phyloP scores from a whole-genome alignment of 2,329 filamentous ascomycete genomes.

The Cephalotrichum gorgonifer region DNA sequence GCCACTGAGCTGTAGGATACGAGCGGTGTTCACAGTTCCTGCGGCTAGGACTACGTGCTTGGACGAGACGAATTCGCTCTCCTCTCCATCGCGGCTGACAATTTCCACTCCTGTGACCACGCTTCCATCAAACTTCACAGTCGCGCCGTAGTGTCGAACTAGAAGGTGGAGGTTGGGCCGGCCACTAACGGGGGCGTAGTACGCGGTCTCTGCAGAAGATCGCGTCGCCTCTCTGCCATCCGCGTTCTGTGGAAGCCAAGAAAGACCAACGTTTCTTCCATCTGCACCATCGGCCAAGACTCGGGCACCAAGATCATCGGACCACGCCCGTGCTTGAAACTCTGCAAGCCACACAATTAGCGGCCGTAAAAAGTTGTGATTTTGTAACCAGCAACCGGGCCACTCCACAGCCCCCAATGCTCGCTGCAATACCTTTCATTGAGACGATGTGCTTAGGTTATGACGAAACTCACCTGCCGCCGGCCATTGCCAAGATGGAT shows the following conservation, averaged over 20 bases:
- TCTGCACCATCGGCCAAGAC: slow-evolving; percentile 16
- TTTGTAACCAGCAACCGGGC: too few relatives aligned
- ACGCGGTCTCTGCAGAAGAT: slow-evolving; percentile 16
- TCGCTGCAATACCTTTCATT: too few relatives aligned
- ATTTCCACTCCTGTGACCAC: slow-evolving; percentile 26
- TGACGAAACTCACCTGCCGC: neutral
- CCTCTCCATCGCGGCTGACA: slow-evolving; percentile 3
- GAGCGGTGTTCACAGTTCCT: slow-evolving; percentile 44
- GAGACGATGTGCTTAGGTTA: too few relatives aligned
- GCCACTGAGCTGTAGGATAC: slow-evolving; percentile 46
- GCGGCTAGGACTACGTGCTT: slow-evolving; percentile 21
- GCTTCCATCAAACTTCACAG: slow-evolving; percentile 36
- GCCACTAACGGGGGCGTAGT: slow-evolving; percentile 19
- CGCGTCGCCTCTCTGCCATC: slow-evolving; percentile 18
- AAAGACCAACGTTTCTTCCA: slow-evolving; percentile 12
- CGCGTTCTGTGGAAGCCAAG: slow-evolving; percentile 17
- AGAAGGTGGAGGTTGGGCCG: slow-evolving; percentile 51
- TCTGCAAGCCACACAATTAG: slow-evolving; percentile 2
- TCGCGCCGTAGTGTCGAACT: slow-evolving; percentile 42
- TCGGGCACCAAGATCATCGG: slow-evolving; percentile 35
- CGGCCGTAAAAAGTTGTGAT: too few relatives aligned
- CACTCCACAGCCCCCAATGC: too few relatives aligned
- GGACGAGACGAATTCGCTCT: slow-evolving; percentile 6
- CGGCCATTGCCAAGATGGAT: slow-evolving; percentile 3
- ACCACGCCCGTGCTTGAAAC: slow-evolving; percentile 7